phyloP scores from a whole-genome alignment of 768 basidiomycete species.

The Termitomyces sp. region DNA sequence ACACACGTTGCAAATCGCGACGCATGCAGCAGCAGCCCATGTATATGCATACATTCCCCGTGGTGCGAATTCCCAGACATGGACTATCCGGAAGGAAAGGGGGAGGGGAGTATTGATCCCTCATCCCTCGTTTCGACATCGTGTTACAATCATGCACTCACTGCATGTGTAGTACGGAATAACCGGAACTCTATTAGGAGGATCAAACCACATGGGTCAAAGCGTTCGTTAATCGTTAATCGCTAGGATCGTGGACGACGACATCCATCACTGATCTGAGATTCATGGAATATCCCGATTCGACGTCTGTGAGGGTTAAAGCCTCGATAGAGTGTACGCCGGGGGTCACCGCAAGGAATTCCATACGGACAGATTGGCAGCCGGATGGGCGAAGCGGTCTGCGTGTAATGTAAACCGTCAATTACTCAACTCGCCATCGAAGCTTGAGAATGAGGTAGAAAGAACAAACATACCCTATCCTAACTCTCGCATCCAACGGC shows the following conservation, averaged over 20 bases:
- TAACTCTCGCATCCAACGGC: slow-evolving; percentile 73
- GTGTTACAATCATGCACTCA: not conserved
- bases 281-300: slow-evolving; percentile 69
- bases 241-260: slow-evolving; percentile 59
- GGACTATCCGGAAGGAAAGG: no score
- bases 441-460: not conserved
- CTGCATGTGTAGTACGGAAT: not conserved
- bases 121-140: no score
- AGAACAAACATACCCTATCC: slow-evolving; percentile 64
- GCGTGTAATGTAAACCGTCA: not conserved
- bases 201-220: not conserved
- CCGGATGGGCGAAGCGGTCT: slow-evolving; percentile 79
- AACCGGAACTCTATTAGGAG: not conserved
- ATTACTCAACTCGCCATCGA: not conserved
- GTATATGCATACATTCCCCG: not conserved
- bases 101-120: no score
- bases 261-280: slow-evolving; percentile 74
- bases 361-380: slow-evolving; percentile 85
- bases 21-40: not conserved
- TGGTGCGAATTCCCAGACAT: no score
- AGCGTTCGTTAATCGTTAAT: slow-evolving; percentile 17
- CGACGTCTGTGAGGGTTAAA: slow-evolving; percentile 71
- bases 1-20: not conserved
- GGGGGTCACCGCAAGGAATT: slow-evolving; percentile 75
- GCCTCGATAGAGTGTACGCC: slow-evolving; percentile 77